Percentiles rank a stretch among this genome's conserved stretches.
Conservation (phyloP, 306 rosid species). For the Rosa rugosa region DNA sequence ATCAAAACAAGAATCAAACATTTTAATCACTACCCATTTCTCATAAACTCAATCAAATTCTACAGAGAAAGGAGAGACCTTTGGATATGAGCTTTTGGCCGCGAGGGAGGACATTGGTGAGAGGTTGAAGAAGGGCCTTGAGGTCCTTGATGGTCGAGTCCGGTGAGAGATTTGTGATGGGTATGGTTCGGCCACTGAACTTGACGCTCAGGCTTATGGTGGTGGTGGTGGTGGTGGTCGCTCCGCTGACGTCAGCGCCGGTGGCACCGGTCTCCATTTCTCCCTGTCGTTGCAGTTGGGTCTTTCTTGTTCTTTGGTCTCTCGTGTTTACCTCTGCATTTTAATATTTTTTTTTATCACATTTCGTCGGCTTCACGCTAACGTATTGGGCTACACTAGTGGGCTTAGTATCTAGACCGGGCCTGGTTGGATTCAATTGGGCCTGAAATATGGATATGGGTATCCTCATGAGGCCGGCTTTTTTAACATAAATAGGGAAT, state of each 20-base stretch:
- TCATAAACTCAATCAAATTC: not conserved
- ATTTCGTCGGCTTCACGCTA: not conserved
- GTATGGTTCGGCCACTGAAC: conserved; percentile 59
- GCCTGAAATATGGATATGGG: too few species aligned
- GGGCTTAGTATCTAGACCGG: too few species aligned
- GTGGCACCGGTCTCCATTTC: conserved; percentile 39
- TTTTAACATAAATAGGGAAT: too few species aligned
- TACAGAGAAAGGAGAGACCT: conserved; percentile 41
- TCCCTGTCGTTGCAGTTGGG: not conserved
- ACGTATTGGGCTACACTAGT: not conserved
- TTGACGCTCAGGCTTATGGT: conserved; percentile 54
- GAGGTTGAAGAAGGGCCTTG: conserved; percentile 72
- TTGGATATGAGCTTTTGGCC: conserved; percentile 94
- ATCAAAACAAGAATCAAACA: not conserved
- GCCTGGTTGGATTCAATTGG: too few species aligned
- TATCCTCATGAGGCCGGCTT: too few species aligned
- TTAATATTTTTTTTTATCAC: not conserved
- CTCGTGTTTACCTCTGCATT: too few species aligned
- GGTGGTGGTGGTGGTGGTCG: not conserved
- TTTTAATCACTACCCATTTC: not conserved
- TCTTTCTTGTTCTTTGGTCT: not conserved
- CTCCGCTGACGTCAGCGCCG: conserved; percentile 15
- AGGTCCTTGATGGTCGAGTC: conserved; percentile 67
- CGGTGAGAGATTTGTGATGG: conserved; percentile 50
- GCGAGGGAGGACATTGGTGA: conserved; percentile 84